These are phyloP conservation scores for Alternaria sp. DNA, from an alignment of 2,329 filamentous ascomycete species.

Conservation along the genomic window DNA sequence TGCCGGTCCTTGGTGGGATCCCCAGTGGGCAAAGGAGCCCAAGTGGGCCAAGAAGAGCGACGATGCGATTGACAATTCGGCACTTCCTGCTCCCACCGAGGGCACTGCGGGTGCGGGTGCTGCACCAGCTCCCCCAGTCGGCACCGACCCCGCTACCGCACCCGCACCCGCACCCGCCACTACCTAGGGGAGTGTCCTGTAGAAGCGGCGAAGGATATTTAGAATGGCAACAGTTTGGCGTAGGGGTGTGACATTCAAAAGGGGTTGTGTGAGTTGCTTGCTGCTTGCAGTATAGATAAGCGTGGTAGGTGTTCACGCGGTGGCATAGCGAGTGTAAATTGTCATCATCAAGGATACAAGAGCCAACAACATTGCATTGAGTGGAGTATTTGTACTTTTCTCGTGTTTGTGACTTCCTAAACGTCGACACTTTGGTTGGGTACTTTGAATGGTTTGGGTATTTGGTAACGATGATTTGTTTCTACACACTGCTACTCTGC, in stretches of 20 bases:
- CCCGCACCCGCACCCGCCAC: constrained; percentile 53
- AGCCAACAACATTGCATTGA: not conserved
- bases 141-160: constrained; percentile 24
- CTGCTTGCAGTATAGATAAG: constrained; percentile 15
- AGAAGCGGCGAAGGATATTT: not conserved
- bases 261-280: not conserved
- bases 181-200: constrained; percentile 7
- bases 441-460: no score
- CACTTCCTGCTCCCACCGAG: constrained; percentile 40
- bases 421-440: no score
- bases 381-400: not conserved
- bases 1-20: constrained; percentile 85
- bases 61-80: constrained; percentile 45
- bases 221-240: constrained; percentile 4
- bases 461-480: no score
- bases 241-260: constrained; percentile 12
- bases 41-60: constrained; percentile 57
- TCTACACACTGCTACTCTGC: no score
- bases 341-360: constrained; percentile 10
- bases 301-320: constrained; percentile 8
- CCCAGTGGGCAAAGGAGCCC: constrained; percentile 69
- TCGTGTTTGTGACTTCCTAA: not conserved
- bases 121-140: constrained; percentile 30
- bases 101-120: constrained; percentile 28
- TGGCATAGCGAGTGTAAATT: constrained; percentile 13